Percentiles rank a stretch among this genome's conserved stretches.
Conservation (phyloP, 2,329 filamentous ascomycete genomes). For the Ascochyta viciae-villosae region DNA sequence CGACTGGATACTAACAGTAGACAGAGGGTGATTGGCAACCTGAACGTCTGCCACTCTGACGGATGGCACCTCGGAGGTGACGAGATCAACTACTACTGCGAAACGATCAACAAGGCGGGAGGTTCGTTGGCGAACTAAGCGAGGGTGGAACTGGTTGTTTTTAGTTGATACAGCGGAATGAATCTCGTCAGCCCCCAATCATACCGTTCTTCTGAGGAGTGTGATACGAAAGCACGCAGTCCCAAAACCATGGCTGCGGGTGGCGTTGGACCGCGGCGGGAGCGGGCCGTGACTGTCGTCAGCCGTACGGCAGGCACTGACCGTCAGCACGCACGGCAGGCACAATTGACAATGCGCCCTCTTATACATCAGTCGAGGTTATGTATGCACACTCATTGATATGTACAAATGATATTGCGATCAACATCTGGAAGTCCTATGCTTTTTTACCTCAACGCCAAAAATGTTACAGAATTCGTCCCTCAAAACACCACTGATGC, state of each 20-base stretch:
- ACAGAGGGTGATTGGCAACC: conserved; percentile 26
- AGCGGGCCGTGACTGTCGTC: no score
- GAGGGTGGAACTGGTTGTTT: neutral
- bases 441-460: neutral
- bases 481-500: neutral
- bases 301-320: no score
- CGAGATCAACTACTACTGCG: conserved; percentile 38
- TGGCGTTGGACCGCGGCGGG: no score
- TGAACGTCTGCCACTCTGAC: conserved; percentile 31
- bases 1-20: neutral
- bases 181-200: no score
- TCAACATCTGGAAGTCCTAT: neutral
- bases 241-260: no score
- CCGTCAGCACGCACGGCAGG: no score
- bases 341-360: neutral
- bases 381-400: no score
- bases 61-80: conserved; percentile 39
- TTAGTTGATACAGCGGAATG: no score
- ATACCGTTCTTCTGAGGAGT: no score
- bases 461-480: neutral
- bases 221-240: no score
- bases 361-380: neutral
- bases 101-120: conserved; percentile 25
- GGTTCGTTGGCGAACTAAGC: conserved; percentile 18
- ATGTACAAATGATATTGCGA: neutral